Evolutionary conservation across 2,329 filamentous ascomycete genomes (phyloP).

Genomic region (Trichoderma breve): DNA sequence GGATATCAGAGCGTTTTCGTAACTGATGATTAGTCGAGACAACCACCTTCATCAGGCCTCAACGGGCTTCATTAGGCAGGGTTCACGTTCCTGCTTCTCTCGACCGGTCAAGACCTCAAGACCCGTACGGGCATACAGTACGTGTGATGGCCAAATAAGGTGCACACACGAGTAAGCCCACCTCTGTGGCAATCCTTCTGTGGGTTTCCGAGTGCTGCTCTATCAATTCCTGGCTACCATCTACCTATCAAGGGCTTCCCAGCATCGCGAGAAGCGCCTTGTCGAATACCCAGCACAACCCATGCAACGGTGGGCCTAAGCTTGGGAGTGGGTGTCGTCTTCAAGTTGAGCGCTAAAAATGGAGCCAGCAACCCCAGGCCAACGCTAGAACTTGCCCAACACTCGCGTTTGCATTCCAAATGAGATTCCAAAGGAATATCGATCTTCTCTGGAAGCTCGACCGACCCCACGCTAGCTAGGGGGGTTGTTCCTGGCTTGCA

Average conservation of each 20-base stretch:
- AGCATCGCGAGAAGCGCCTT: not conserved
- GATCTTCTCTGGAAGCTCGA: slow-evolving; percentile 18
- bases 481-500: slow-evolving; percentile 4
- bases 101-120: not conserved
- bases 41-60: not conserved
- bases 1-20: not conserved
- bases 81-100: slow-evolving; percentile 18
- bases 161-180: slow-evolving; percentile 3
- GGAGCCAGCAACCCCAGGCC: not conserved
- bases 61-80: not conserved
- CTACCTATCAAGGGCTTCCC: not conserved
- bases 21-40: not conserved
- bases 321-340: not conserved
- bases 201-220: not conserved
- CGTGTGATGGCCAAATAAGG: not conserved
- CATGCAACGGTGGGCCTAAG: not conserved
- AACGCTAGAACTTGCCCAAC: slow-evolving; percentile 5
- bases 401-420: slow-evolving; percentile 4
- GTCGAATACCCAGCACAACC: not conserved
- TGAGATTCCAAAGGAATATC: slow-evolving; percentile 10
- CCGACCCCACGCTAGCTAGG: slow-evolving; percentile 16
- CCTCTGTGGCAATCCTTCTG: slow-evolving; percentile 14
- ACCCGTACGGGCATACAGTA: not conserved
- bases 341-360: not conserved
- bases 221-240: slow-evolving; percentile 1